Base-by-base conservation (phyloP, 306 rosid genomes). In the Fagus crenata region DNA sequence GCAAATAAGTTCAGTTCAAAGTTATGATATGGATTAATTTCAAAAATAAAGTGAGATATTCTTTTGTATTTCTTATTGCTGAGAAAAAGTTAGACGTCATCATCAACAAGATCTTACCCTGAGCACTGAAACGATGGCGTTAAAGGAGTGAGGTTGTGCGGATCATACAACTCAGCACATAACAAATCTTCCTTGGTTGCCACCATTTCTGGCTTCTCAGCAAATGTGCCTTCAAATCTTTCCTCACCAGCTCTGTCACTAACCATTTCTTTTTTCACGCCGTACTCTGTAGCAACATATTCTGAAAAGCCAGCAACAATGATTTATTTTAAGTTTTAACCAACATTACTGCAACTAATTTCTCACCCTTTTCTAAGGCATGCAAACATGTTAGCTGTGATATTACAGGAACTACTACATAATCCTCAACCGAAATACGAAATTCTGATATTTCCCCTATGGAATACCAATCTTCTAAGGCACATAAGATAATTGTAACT, bases 81-180 rank as follows among this genome's bases (percentile, higher is more conserved):
- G 49, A 4, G 49, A 43, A 42, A 15, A 54, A 55, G 17, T 53
- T 14, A 43, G 67, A 32, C n/a, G 32, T 40, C 35, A 59, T 33
- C 46, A 51, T 31, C 65, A 64, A 53, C 14, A 65, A 40, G 74
- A 63, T 53, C 90, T 82, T 87, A 90, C 96, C 79, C 80, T 4
- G 85, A 84, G 75, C 82, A 82, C 56, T 84, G 83, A 58, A 89
- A 71, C 35, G 81, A 77, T 31, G 94, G 87, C 6, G 93, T 82
- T 69, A 71, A 28, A 13, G 89, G 91, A 3, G 86, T 69, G 80
- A 81, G 79, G 83, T 53, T 63, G 51, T 31, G 87, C 9, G 32
- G 56, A 73, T 79, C 60, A 68, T 49, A 37, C 35, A 53, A 64
- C 63, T 81, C 88, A 22, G 74, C 33, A 43, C 39, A 59, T 17